Conservation (phyloP, 2,329 filamentous ascomycete species). For the Aspergillus texensis region DNA sequence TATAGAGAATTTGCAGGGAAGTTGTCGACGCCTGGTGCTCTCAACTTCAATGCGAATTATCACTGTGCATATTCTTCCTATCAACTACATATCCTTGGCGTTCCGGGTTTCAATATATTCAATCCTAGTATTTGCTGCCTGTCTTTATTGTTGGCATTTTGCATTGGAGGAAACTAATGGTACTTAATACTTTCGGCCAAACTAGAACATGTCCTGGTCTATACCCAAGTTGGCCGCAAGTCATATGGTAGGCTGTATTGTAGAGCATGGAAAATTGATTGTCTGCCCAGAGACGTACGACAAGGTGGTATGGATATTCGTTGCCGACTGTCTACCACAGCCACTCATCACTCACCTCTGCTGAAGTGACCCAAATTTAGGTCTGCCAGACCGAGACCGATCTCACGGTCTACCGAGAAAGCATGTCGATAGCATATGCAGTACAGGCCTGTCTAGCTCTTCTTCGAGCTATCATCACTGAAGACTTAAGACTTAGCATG, state of each 20-base stretch:
- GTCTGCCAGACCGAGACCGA: background rate
- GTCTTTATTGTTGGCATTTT: background rate
- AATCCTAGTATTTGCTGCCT: background rate
- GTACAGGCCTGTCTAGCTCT: background rate
- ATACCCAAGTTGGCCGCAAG: background rate
- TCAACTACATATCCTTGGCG: conserved; percentile 24
- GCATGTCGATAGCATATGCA: background rate
- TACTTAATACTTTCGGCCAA: background rate
- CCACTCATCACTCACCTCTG: background rate
- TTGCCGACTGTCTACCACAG: background rate
- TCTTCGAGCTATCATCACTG: background rate
- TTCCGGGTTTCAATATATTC: conserved; percentile 15
- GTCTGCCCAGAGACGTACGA: background rate
- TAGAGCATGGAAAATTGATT: background rate
- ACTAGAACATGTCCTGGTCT: background rate
- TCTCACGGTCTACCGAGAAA: background rate
- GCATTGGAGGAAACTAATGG: conserved; percentile 13
- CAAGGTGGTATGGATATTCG: background rate
- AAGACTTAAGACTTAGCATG: too few relatives aligned
- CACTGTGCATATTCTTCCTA: conserved; percentile 15
- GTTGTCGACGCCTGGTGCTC: conserved; percentile 33
- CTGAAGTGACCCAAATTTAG: background rate
- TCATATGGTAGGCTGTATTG: background rate
- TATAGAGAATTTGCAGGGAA: conserved; percentile 1
- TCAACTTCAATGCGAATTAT: conserved; percentile 19